These are phyloP conservation scores for Jimgerdemannia flammicorona DNA, from an alignment of 192 early-diverging fungal genomes.

Conservation along the genomic window DNA sequence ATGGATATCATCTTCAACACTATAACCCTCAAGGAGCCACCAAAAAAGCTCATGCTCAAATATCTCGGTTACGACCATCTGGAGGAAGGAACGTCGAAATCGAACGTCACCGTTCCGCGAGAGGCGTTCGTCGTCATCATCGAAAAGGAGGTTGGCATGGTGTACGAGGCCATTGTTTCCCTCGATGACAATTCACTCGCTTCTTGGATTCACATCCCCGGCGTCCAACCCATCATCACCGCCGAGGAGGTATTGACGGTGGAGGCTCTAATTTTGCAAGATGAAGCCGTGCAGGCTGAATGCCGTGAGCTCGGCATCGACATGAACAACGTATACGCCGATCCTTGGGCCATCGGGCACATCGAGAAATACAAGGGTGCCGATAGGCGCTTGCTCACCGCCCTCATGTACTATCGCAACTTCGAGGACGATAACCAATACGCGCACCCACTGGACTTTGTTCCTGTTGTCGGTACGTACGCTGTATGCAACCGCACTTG, in stretches of 20 bases:
- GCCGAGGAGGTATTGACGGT: conserved; percentile 34
- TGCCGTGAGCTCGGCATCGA: conserved; percentile 34
- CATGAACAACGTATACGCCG: conserved; percentile 27
- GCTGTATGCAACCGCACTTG: too few species aligned
- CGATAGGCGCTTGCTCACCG: background rate
- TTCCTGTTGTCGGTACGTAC: conserved; percentile 23
- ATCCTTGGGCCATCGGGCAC: conserved; percentile 28
- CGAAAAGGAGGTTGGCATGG: conserved; percentile 19
- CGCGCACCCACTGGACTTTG: conserved; percentile 37
- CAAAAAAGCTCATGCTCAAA: conserved; percentile 25
- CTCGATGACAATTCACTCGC: conserved; percentile 14
- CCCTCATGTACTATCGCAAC: conserved; percentile 25
- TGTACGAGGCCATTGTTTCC: conserved; percentile 27
- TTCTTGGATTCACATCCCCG: conserved; percentile 20
- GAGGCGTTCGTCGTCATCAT: conserved; percentile 28
- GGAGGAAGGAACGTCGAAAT: conserved; percentile 20
- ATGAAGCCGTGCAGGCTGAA: conserved; percentile 22
- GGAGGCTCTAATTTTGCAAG: conserved; percentile 25
- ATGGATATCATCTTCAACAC: conserved; percentile 30
- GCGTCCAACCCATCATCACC: conserved; percentile 35
- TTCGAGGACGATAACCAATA: conserved; percentile 38
- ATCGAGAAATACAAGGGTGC: background rate
- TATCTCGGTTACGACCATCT: conserved; percentile 5
- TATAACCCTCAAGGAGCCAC: conserved; percentile 34
- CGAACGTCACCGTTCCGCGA: conserved; percentile 16